Evolutionary conservation across 495 filamentous ascomycete species (phyloP).

Genomic region (Thozetella sp.): DNA sequence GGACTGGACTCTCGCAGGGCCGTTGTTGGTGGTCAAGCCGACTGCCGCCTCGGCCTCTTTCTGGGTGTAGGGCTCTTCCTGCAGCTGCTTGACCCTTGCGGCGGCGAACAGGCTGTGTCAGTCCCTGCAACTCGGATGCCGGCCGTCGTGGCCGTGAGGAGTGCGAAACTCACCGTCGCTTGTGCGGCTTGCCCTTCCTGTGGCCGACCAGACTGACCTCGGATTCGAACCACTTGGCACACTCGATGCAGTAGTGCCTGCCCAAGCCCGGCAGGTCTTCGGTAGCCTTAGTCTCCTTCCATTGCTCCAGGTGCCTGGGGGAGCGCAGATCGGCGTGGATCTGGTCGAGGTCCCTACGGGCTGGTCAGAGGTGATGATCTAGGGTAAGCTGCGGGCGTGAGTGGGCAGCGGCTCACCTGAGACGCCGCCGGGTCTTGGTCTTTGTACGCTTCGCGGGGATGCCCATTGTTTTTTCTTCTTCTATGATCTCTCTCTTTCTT

Average conservation of each 20-base stretch:
- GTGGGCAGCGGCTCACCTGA: constrained; percentile 29
- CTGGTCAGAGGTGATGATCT: constrained; percentile 8
- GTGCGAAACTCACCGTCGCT: constrained; percentile 68
- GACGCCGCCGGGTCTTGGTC: constrained; percentile 62
- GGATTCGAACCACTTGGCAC: constrained; percentile 93
- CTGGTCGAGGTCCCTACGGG: constrained; percentile 80
- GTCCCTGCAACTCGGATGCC: not conserved
- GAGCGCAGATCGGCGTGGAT: constrained; percentile 76
- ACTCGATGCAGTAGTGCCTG: constrained; percentile 86
- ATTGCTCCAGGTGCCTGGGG: constrained; percentile 74
- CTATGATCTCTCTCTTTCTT: constrained; percentile 5
- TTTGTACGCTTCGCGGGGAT: constrained; percentile 53
- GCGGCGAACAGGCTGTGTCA: not conserved
- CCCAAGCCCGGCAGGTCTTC: constrained; percentile 90
- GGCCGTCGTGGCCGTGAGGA: not conserved
- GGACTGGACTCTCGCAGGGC: constrained; percentile 17
- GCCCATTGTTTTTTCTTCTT: constrained; percentile 38
- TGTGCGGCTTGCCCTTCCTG: constrained; percentile 86
- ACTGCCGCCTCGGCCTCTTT: constrained; percentile 82
- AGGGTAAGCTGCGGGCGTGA: not conserved
- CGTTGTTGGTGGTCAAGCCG: constrained; percentile 44
- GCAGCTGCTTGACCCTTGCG: constrained; percentile 69
- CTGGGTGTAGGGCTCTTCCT: constrained; percentile 83
- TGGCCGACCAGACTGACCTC: constrained; percentile 77
- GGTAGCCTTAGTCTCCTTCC: constrained; percentile 74